A percentile compares a stretch with the other conserved stretches of the same genome.
phyloP scores from a whole-genome alignment of 495 filamentous ascomycete genomes.

The Haplographium delicatum region DNA sequence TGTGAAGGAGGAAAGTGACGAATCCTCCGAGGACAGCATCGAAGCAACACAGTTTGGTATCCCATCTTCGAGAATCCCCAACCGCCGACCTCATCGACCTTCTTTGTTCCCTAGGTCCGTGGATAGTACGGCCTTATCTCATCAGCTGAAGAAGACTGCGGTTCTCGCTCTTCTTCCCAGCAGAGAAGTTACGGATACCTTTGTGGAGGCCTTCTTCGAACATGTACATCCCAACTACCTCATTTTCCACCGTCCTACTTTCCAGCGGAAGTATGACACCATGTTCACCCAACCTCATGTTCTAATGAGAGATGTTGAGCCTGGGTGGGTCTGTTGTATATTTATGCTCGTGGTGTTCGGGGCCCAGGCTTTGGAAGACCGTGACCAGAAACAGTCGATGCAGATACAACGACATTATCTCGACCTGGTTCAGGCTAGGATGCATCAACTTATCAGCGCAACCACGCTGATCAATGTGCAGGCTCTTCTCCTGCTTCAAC shows the following conservation, averaged over 20 bases:
- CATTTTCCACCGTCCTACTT: conserved; percentile 39
- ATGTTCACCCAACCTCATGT: conserved; percentile 29
- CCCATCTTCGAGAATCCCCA: background rate
- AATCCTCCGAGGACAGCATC: conserved; percentile 16
- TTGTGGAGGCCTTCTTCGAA: conserved; percentile 37
- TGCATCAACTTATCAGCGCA: conserved; percentile 31
- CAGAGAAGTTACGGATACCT: conserved; percentile 30
- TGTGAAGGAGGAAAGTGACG: conserved; percentile 17
- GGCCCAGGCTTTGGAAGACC: conserved; percentile 27
- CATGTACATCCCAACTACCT: conserved; percentile 39
- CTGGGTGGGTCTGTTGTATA: conserved; percentile 41
- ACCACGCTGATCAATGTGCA: conserved; percentile 40
- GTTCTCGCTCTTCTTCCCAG: conserved; percentile 26
- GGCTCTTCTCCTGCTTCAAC: conserved; percentile 39
- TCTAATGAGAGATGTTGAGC: conserved; percentile 19
- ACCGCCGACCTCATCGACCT: background rate
- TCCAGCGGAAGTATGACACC: conserved; percentile 36
- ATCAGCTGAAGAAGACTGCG: conserved; percentile 10
- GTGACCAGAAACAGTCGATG: conserved; percentile 24
- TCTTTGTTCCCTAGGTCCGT: conserved; percentile 2
- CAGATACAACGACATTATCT: conserved; percentile 35
- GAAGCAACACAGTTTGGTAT: background rate
- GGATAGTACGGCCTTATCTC: conserved; percentile 4
- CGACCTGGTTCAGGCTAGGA: conserved; percentile 25
- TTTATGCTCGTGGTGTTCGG: conserved; percentile 41